Conservation (phyloP, 2,329 filamentous ascomycete genomes). For the Alternaria novae-zelandiae region DNA sequence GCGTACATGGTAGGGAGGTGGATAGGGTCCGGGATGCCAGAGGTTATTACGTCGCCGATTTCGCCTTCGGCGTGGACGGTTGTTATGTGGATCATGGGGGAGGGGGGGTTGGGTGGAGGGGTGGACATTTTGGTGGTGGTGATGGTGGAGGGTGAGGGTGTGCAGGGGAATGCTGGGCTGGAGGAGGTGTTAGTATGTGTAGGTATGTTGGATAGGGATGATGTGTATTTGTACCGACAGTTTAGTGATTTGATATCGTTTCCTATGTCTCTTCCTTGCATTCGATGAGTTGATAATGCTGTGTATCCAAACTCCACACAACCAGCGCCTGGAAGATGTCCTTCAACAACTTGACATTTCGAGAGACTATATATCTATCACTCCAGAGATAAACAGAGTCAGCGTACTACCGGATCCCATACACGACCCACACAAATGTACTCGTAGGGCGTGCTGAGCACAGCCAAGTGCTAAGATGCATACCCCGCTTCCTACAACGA, state of each 20-base stretch:
- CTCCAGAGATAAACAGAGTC: background rate
- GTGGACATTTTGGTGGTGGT: background rate
- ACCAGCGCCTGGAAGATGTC: background rate
- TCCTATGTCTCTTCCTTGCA: background rate
- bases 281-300: background rate
- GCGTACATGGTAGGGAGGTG: constrained; percentile 56
- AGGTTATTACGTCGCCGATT: constrained; percentile 58
- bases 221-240: background rate
- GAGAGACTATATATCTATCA: background rate
- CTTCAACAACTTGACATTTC: background rate
- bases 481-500: background rate
- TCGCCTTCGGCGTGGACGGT: constrained; percentile 51
- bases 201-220: background rate
- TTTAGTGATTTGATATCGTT: background rate
- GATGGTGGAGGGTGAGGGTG: background rate
- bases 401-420: background rate
- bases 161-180: background rate
- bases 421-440: background rate
- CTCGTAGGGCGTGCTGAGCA: background rate
- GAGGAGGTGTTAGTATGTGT: background rate
- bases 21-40: constrained; percentile 54
- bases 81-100: constrained; percentile 1
- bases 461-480: background rate
- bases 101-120: background rate
- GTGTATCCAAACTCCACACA: background rate